Conservation (phyloP, 2,329 filamentous ascomycete species). For the Fusarium penzigii region DNA sequence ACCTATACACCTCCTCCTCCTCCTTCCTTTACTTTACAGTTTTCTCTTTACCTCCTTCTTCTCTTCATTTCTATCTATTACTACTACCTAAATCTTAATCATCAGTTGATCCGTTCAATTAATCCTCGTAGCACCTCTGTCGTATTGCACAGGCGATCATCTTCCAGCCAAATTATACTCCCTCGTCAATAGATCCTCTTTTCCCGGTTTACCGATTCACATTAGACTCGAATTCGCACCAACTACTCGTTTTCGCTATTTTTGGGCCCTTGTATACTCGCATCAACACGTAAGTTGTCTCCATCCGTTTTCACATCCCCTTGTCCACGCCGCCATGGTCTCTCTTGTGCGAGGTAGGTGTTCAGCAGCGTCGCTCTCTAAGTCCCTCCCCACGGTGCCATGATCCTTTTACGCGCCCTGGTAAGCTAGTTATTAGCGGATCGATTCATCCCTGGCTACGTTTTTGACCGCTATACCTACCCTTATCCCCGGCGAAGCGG, state of each 20-base stretch:
- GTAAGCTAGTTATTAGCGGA: constrained; percentile 21
- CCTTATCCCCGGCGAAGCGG: constrained; percentile 1
- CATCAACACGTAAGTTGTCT: background rate
- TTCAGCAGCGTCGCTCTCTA: background rate
- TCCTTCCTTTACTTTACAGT: background rate
- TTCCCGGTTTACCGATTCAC: background rate
- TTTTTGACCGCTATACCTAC: constrained; percentile 17
- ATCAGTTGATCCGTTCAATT: too few species aligned
- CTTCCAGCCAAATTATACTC: background rate
- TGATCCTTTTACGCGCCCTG: constrained; percentile 5
- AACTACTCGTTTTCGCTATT: background rate
- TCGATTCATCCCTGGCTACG: constrained; percentile 7
- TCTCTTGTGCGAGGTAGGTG: background rate
- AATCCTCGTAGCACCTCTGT: too few species aligned
- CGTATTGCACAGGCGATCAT: background rate
- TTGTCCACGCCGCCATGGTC: background rate
- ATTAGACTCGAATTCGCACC: background rate
- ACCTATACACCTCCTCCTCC: background rate
- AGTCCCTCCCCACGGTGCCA: constrained; percentile 16
- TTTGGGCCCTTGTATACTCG: background rate
- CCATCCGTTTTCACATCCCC: too few species aligned
- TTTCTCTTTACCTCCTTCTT: background rate
- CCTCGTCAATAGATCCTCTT: background rate
- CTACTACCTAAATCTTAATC: background rate
- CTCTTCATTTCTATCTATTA: background rate